phyloP scores from a whole-genome alignment of 1,139 yeast species.

The Meyerozyma guilliermondii region DNA sequence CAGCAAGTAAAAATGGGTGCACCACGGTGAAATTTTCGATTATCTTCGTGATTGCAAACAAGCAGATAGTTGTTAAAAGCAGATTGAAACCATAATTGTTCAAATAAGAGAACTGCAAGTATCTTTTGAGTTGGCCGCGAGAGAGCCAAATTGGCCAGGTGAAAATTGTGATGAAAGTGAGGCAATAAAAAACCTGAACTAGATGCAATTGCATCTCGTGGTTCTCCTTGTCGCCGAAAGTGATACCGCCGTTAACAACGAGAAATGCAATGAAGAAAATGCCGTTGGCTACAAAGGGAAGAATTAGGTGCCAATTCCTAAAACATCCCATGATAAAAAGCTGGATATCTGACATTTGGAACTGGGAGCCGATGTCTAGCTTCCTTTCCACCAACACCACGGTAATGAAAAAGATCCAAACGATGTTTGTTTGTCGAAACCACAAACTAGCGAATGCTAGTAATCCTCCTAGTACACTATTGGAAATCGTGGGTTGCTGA shows the following conservation, averaged over 20 bases:
- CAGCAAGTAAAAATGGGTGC: conserved; percentile 91
- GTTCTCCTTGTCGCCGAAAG: conserved; percentile 85
- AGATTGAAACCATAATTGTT: conserved; percentile 16
- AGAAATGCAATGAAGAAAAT: conserved; percentile 53
- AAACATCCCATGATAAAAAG: conserved; percentile 18
- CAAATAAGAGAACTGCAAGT: conserved; percentile 22
- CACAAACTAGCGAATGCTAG: conserved; percentile 56
- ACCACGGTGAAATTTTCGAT: conserved; percentile 63
- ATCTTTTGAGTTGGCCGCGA: conserved; percentile 26
- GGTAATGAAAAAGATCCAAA: conserved; percentile 73
- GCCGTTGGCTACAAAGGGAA: conserved; percentile 55
- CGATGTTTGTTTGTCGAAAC: conserved; percentile 86
- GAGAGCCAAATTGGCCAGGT: conserved; percentile 70
- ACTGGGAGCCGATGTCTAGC: conserved; percentile 12
- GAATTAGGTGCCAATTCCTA: conserved; percentile 19
- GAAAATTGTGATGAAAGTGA: conserved; percentile 54
- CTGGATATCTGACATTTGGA: background rate
- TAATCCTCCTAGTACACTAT: conserved; percentile 30
- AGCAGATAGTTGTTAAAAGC: conserved; percentile 13
- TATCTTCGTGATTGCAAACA: conserved; percentile 37
- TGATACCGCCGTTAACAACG: conserved; percentile 66
- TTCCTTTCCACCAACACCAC: conserved; percentile 51
- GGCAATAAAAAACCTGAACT: conserved; percentile 79
- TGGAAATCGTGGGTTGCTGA: conserved; percentile 15
- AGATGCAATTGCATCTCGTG: conserved; percentile 69